Conservation (phyloP, 345 rosid genomes). For the Laguncularia racemosa region DNA sequence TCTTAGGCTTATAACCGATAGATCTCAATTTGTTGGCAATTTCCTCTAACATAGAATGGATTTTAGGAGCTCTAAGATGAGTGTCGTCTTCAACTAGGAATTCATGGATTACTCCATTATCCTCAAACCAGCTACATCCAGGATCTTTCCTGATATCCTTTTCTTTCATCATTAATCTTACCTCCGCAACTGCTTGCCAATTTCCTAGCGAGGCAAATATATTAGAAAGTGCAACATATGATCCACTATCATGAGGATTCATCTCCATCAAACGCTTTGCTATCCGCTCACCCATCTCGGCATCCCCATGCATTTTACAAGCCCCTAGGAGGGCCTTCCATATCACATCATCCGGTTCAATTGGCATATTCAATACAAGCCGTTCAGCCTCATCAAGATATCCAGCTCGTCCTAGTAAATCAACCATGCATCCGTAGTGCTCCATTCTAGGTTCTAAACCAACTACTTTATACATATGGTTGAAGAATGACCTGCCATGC, state of each 20-base stretch:
- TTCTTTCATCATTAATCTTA: constrained; percentile 63
- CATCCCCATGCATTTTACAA: constrained; percentile 50
- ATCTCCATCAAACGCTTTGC: constrained; percentile 43
- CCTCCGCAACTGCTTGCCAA: constrained; percentile 53
- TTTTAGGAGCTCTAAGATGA: constrained; percentile 43
- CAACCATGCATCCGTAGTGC: constrained; percentile 76
- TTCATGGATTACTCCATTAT: constrained; percentile 48
- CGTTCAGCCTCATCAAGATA: constrained; percentile 55
- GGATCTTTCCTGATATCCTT: constrained; percentile 61
- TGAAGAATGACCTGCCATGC: constrained; percentile 42
- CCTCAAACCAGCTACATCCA: constrained; percentile 71
- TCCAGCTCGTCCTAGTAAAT: constrained; percentile 57
- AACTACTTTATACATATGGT: constrained; percentile 38
- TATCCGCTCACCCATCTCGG: constrained; percentile 45
- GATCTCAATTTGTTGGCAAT: constrained; percentile 30
- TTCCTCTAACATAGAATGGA: constrained; percentile 43
- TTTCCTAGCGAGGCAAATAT: constrained; percentile 51
- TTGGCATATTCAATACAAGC: constrained; percentile 47
- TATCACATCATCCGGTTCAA: constrained; percentile 51
- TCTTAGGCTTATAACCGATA: constrained; percentile 46
- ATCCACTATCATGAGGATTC: constrained; percentile 61
- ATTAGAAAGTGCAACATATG: constrained; percentile 63
- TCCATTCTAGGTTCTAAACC: constrained; percentile 61
- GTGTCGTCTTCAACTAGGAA: constrained; percentile 62
- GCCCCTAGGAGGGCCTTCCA: constrained; percentile 67